Evolutionary conservation across 2,329 filamentous ascomycete species (phyloP), one percentile per base, ranked within the genome.

Genomic region (Ceratocystis harringtonii): DNA sequence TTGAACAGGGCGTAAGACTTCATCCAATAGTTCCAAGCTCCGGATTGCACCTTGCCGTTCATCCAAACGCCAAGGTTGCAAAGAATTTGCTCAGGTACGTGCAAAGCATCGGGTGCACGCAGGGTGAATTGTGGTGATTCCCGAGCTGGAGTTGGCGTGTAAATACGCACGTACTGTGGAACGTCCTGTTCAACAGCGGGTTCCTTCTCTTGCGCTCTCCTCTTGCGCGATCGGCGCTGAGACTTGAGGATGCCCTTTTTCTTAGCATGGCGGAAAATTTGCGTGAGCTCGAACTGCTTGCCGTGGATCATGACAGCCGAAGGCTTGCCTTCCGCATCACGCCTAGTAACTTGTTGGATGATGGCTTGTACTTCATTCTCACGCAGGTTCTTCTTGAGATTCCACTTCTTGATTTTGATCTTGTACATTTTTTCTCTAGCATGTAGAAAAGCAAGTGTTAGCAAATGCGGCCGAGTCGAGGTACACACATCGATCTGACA

Each of bases 351-450:
- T n/a, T 61, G 57, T 50, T 67, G 66, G 10, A 67, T 65, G 19
- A 67, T 67, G 3, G 66, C 66, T 22, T 67, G 63, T 25, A 67
- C 66, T 55, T 67, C 66, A 19, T 55, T 65, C 44, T 67, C 66
- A 28, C 66, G 66, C 19, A 67, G 15, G 28, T 67, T 67, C 63
- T 67, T 67, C 50, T 65, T 65, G 57, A 67, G 63, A 52, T 67
- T 67, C 66, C 66, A 67, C 50, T 67, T 67, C 36, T 67, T 67
- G 50, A 67, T 67, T 45, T 67, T 67, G 41, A 67, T 67, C 60
- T 67, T 67, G 63, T 67, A 67, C 66, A 67, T 67, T 63, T 67
- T 67, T 45, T 67, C 66, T 8, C 65, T 67, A 28, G 28, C n/a
- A n/a, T 57, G n/a, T 12, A 58, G 36, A 41, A 41, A 41, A 41